phyloP scores from a whole-genome alignment of 208 protist genomes.

The Kentomonas sorsogonicus region DNA sequence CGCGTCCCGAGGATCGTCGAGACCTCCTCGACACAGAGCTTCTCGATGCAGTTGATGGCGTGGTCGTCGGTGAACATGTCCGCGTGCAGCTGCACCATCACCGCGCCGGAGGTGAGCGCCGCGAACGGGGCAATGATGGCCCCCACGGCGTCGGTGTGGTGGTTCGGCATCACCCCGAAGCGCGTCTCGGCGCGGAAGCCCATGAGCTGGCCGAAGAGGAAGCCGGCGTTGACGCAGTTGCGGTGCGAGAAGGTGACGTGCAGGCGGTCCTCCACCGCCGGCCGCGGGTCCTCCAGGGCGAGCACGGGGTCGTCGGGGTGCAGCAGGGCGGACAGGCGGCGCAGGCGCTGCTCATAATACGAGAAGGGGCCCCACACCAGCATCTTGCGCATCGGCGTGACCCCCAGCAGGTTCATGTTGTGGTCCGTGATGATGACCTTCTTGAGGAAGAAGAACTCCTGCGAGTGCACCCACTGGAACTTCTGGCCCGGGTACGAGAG shows the following conservation, averaged over 20 bases:
- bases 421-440: slow-evolving; percentile 91
- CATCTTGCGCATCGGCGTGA: slow-evolving; percentile 87
- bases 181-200: slow-evolving; percentile 80
- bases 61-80: slow-evolving; percentile 90
- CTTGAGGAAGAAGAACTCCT: slow-evolving; percentile 91
- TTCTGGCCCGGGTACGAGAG: slow-evolving; percentile 88
- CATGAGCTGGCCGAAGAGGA: slow-evolving; percentile 78
- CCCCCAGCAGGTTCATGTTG: slow-evolving; percentile 89
- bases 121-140: slow-evolving; percentile 86
- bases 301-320: slow-evolving; percentile 89
- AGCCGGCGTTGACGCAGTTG: slow-evolving; percentile 89
- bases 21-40: slow-evolving; percentile 88
- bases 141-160: slow-evolving; percentile 80
- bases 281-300: slow-evolving; percentile 76
- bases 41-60: slow-evolving; percentile 86
- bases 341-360: slow-evolving; percentile 89
- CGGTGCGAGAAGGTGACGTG: slow-evolving; percentile 85
- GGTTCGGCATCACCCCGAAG: slow-evolving; percentile 87
- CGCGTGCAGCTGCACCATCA: slow-evolving; percentile 82
- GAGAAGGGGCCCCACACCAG: slow-evolving; percentile 89
- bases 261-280: slow-evolving; percentile 80
- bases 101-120: slow-evolving; percentile 77
- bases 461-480: slow-evolving; percentile 90
- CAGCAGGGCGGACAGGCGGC: slow-evolving; percentile 78
- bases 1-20: slow-evolving; percentile 70